phyloP scores from a whole-genome alignment of 257 asterid species.

The Ehretia macrophylla region DNA sequence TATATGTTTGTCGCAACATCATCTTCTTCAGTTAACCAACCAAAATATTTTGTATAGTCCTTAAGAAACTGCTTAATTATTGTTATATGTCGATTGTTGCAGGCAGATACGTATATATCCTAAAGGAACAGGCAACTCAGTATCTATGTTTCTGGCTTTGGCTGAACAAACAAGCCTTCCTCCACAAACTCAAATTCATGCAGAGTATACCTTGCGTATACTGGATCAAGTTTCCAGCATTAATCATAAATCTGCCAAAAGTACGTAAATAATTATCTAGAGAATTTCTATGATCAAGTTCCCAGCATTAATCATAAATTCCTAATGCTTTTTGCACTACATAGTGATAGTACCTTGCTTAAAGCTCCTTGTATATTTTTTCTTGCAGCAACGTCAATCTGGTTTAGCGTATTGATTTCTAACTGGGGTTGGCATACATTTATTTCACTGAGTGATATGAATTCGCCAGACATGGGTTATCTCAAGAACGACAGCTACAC shows the following conservation, averaged over 20 bases:
- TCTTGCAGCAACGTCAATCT: slow-evolving; percentile 55
- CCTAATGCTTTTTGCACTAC: neutral
- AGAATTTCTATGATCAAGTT: neutral
- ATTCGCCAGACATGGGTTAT: neutral
- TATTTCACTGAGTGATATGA: slow-evolving; percentile 8
- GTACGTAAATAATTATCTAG: slow-evolving; percentile 33
- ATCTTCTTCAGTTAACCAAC: too few species aligned
- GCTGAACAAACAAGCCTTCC: slow-evolving; percentile 47
- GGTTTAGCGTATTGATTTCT: slow-evolving; percentile 47
- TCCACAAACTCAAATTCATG: slow-evolving; percentile 38
- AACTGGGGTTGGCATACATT: slow-evolving; percentile 63
- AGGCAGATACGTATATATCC: slow-evolving; percentile 67
- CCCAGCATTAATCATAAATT: neutral
- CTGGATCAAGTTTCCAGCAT: slow-evolving; percentile 39
- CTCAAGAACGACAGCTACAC: slow-evolving; percentile 3
- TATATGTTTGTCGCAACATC: too few species aligned
- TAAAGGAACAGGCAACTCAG: slow-evolving; percentile 41
- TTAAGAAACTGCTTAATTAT: too few species aligned
- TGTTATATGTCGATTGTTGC: slow-evolving; percentile 7
- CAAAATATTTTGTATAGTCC: too few species aligned
- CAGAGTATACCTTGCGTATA: slow-evolving; percentile 49
- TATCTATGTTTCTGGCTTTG: slow-evolving; percentile 52
- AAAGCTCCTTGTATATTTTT: neutral
- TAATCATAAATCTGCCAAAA: slow-evolving; percentile 36
- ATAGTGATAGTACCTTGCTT: neutral